phyloP scores from a whole-genome alignment of 1,284 basidiomycete genomes.

The Schizopora paradoxa region DNA sequence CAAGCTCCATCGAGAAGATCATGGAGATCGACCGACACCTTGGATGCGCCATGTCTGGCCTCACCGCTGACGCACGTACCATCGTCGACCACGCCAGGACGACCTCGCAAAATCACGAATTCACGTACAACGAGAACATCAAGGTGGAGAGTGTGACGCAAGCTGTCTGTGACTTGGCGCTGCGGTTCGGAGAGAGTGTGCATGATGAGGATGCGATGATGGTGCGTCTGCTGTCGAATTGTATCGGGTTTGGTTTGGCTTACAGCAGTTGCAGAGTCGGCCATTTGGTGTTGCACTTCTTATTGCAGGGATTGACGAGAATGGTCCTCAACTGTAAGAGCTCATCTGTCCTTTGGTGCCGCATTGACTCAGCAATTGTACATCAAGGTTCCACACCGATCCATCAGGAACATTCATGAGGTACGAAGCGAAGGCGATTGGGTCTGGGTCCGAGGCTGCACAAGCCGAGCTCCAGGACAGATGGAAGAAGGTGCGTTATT shows the following conservation, averaged over 20 bases:
- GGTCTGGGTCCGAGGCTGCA: constrained; percentile 95
- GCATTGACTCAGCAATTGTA: constrained; percentile 14
- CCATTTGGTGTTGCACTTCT: constrained; percentile 98
- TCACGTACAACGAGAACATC: constrained; percentile 96
- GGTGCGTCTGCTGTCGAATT: constrained; percentile 42
- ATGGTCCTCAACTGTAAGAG: constrained; percentile 88
- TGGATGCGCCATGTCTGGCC: constrained; percentile 96
- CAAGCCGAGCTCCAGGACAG: constrained; percentile 97
- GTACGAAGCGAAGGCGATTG: constrained; percentile 98
- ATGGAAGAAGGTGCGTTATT: constrained; percentile 78
- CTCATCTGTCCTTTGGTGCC: background rate
- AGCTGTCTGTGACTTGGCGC: constrained; percentile 95
- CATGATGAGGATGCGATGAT: constrained; percentile 99
- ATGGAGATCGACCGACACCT: constrained; percentile 99
- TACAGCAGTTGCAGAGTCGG: constrained; percentile 55
- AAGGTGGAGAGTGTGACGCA: constrained; percentile 97
- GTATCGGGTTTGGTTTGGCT: background rate
- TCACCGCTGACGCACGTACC: constrained; percentile 96
- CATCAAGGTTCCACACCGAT: constrained; percentile 87
- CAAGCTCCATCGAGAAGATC: constrained; percentile 97
- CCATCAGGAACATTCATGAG: constrained; percentile 98
- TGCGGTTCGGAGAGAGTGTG: constrained; percentile 98
- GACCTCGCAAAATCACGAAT: constrained; percentile 91
- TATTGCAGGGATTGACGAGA: constrained; percentile 95
- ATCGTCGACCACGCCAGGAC: constrained; percentile 99